Conservation (phyloP, 2,329 filamentous ascomycete genomes). For the Akanthomyces muscarius region DNA sequence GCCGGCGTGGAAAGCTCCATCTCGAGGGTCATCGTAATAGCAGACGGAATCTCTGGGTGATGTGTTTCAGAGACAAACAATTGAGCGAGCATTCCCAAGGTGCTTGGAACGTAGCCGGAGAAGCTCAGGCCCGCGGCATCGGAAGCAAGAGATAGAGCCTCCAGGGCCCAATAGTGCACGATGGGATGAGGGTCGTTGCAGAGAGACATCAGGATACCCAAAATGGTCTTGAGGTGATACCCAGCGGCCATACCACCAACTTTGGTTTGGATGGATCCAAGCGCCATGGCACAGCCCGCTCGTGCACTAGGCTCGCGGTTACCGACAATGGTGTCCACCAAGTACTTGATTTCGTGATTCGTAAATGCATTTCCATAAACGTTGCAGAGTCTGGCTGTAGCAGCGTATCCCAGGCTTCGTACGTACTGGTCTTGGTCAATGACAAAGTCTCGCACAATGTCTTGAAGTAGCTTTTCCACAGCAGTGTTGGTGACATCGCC, state of each 20-base stretch:
- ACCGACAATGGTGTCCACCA: constrained; percentile 89
- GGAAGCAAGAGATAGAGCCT: constrained; percentile 79
- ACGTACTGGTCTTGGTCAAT: constrained; percentile 81
- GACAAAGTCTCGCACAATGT: constrained; percentile 67
- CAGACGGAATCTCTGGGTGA: constrained; percentile 73
- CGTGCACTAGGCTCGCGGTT: constrained; percentile 91
- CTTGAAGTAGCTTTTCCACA: constrained; percentile 81
- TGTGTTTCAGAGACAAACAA: constrained; percentile 90
- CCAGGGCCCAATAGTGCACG: constrained; percentile 94
- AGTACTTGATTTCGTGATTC: constrained; percentile 80
- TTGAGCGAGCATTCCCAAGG: constrained; percentile 89
- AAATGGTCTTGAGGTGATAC: constrained; percentile 92
- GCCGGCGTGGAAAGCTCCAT: constrained; percentile 77
- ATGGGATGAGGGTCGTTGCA: constrained; percentile 92
- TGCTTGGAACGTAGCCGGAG: constrained; percentile 82
- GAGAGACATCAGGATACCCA: constrained; percentile 97
- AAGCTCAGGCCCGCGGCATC: constrained; percentile 93
- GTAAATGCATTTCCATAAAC: constrained; percentile 84
- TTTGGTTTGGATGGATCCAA: constrained; percentile 90
- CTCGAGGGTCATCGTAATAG: constrained; percentile 86
- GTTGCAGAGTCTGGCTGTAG: constrained; percentile 79
- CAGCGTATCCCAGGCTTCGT: constrained; percentile 78
- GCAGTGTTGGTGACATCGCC: constrained; percentile 71
- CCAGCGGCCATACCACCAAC: constrained; percentile 97
- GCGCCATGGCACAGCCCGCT: constrained; percentile 88